Evolutionary conservation across 192 early-diverging fungal genomes (phyloP).

Genomic region (Umbelopsis sp.): DNA sequence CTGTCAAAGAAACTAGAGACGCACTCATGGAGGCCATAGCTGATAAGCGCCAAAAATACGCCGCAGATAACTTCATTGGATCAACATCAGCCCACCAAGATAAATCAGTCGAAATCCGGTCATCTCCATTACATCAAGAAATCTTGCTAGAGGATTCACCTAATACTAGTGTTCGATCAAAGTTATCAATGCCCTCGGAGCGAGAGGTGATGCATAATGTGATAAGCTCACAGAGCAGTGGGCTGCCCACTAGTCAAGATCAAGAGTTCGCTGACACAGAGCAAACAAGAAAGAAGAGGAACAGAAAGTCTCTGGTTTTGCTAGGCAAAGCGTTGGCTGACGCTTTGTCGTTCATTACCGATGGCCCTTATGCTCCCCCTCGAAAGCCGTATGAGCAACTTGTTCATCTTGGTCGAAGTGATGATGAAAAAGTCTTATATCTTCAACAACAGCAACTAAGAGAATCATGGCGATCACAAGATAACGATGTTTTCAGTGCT

Average conservation of each 20-base stretch:
- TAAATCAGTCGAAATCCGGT: neutral
- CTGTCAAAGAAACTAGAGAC: neutral
- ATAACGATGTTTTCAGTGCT: neutral
- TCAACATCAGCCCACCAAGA: neutral
- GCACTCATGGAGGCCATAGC: slow-evolving; percentile 7
- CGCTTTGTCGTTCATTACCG: slow-evolving; percentile 1
- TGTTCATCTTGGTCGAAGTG: slow-evolving; percentile 29
- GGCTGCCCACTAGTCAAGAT: neutral
- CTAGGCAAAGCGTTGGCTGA: neutral
- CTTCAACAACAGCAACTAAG: neutral
- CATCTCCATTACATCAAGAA: slow-evolving; percentile 5
- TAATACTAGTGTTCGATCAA: slow-evolving; percentile 11
- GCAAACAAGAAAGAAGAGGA: neutral
- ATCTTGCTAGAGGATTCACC: neutral
- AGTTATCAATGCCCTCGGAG: neutral
- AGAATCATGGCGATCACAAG: neutral
- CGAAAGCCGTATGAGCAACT: slow-evolving; percentile 29
- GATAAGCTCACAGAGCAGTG: neutral
- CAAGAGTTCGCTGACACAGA: neutral
- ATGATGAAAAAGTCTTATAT: neutral
- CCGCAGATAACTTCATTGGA: too few species aligned
- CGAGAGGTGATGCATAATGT: neutral
- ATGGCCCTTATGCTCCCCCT: slow-evolving; percentile 36
- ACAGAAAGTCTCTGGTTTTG: neutral
- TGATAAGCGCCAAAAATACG: neutral